Percentiles rank a stretch among this genome's conserved stretches.
Conservation (phyloP, 257 asterid genomes). For the Plantago major region DNA sequence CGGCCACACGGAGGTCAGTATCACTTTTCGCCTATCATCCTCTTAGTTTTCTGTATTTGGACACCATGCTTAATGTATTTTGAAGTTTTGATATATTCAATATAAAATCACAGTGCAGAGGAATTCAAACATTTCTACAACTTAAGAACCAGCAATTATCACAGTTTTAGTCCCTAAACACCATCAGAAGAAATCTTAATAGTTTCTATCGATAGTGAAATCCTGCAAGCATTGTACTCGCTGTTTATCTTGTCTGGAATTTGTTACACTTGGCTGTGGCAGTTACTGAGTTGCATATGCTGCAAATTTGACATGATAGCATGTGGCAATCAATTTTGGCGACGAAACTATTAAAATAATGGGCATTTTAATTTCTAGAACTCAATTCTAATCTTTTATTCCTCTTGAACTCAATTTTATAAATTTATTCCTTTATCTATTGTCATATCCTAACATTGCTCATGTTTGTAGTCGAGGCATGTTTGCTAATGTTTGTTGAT, state of each 20-base stretch:
- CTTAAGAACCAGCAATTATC: not conserved
- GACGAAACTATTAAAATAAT: too few relatives aligned
- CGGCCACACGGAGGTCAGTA: conserved; percentile 71
- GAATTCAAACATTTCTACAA: too few relatives aligned
- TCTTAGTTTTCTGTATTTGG: not conserved
- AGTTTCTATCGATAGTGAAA: not conserved
- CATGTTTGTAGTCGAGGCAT: too few relatives aligned
- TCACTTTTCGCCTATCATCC: conserved; percentile 11
- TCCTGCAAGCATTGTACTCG: not conserved
- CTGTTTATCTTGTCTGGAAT: conserved; percentile 2
- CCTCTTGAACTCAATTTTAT: too few relatives aligned
- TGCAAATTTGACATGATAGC: too few relatives aligned
- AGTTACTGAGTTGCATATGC: too few relatives aligned
- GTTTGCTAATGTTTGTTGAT: not conserved
- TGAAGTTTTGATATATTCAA: not conserved
- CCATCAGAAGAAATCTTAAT: not conserved
- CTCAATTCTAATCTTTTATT: too few relatives aligned
- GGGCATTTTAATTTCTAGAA: too few relatives aligned
- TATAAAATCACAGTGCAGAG: too few relatives aligned
- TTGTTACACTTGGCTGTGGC: not conserved
- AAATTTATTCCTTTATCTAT: too few relatives aligned
- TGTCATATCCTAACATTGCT: too few relatives aligned
- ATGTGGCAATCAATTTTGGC: too few relatives aligned
- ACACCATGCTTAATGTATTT: not conserved
- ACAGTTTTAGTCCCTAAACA: not conserved